Evolutionary conservation across 257 asterid genomes (phyloP).

Genomic region (Plectranthus barbatus): DNA sequence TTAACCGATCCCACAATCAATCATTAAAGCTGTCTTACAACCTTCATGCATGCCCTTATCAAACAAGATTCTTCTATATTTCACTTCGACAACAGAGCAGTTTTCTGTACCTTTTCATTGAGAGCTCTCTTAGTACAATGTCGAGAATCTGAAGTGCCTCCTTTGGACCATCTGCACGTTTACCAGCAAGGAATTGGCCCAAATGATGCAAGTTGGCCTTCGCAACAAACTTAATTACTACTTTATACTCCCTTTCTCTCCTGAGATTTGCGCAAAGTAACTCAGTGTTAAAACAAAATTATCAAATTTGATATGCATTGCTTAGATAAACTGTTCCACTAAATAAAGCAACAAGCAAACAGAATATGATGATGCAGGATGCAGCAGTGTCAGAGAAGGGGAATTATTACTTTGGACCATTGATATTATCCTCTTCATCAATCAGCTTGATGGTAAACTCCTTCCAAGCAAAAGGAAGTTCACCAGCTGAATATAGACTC

Average conservation of each 20-base stretch:
- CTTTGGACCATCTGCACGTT: constrained; percentile 84
- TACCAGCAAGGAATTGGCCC: constrained; percentile 94
- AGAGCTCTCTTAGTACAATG: constrained; percentile 87
- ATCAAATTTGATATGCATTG: neutral
- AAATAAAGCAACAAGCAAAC: neutral
- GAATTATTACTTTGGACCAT: constrained; percentile 67
- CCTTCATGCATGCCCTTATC: neutral
- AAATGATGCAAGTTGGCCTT: constrained; percentile 81
- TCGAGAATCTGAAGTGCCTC: constrained; percentile 96
- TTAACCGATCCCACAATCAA: neutral
- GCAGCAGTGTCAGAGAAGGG: neutral
- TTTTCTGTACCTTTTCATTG: constrained; percentile 51
- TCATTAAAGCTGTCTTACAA: neutral
- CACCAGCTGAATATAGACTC: constrained; percentile 93
- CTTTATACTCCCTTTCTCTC: constrained; percentile 79
- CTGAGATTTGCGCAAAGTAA: constrained; percentile 28
- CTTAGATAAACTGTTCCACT: too few relatives aligned
- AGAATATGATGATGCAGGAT: neutral
- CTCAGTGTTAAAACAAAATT: neutral
- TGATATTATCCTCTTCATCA: constrained; percentile 72
- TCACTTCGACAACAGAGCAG: neutral
- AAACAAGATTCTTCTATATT: neutral
- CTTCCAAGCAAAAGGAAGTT: constrained; percentile 89
- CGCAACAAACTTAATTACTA: constrained; percentile 76
- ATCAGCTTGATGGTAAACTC: constrained; percentile 72